These are phyloP conservation scores for Tylopilus vinaceipallidus DNA, from an alignment of 768 basidiomycete genomes.

Conservation along the genomic window DNA sequence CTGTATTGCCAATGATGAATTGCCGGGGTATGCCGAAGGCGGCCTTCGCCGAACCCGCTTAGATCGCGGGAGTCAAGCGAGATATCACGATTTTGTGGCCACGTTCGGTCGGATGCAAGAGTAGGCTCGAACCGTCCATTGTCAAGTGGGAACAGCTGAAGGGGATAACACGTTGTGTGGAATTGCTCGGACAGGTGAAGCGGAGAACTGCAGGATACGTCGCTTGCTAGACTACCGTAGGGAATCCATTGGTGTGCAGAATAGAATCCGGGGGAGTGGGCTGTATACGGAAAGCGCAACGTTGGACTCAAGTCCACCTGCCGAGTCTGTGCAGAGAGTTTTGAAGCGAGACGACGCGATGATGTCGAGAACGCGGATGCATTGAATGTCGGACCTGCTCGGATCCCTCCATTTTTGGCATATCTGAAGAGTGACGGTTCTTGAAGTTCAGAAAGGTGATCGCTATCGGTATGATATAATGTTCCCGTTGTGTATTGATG, in stretches of 20 bases:
- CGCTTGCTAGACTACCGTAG: conserved; percentile 10
- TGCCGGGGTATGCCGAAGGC: conserved; percentile 6
- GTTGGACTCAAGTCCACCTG: conserved; percentile 20
- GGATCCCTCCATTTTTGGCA: conserved; percentile 8
- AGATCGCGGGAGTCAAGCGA: conserved; percentile 6
- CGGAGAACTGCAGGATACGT: conserved; percentile 7
- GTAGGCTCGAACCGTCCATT: conserved; percentile 4
- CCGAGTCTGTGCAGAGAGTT: conserved; percentile 24
- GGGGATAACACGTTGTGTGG: conserved; percentile 27
- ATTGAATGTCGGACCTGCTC: conserved; percentile 9
- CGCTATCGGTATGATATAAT: conserved; percentile 2
- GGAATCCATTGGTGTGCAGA: conserved; percentile 14
- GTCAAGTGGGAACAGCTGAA: conserved; percentile 20
- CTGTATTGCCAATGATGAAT: conserved; percentile 10
- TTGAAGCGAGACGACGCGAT: conserved; percentile 32
- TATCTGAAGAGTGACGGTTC: conserved; percentile 16
- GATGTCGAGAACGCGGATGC: conserved; percentile 29
- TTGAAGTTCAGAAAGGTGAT: conserved; percentile 14
- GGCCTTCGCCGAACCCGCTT: conserved; percentile 7
- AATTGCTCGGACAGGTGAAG: conserved; percentile 30
- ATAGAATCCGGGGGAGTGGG: conserved; percentile 15
- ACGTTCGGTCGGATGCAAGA: conserved; percentile 15
- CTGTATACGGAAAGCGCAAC: conserved; percentile 6
- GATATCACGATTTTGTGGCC: conserved; percentile 15
- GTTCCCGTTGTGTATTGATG: conserved; percentile 5